phyloP scores from a whole-genome alignment of 139 green algal species.

The Ulvella scutata region DNA sequence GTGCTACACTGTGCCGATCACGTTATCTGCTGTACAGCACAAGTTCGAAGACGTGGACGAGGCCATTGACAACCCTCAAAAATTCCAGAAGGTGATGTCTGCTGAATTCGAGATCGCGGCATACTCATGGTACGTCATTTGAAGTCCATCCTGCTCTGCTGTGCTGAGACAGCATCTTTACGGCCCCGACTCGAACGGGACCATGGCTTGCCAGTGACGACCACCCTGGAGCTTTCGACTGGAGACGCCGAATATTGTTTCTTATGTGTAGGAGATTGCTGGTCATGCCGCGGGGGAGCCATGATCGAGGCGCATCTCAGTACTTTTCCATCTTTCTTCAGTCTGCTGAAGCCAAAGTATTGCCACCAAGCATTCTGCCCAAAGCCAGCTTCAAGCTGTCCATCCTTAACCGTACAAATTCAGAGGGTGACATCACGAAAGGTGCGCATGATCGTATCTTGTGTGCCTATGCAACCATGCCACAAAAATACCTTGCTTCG shows the following conservation, averaged over 20 bases:
- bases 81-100: constrained; percentile 29
- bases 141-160: no score
- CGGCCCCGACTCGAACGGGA: background rate
- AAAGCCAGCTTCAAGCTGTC: constrained; percentile 60
- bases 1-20: background rate
- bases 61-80: background rate
- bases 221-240: background rate
- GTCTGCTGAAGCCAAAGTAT: constrained; percentile 37
- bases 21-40: background rate
- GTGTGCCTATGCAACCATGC: background rate
- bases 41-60: background rate
- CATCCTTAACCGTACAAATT: constrained; percentile 51
- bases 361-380: constrained; percentile 33
- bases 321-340: constrained; percentile 57
- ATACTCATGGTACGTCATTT: constrained; percentile 45
- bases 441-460: constrained; percentile 7
- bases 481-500: background rate
- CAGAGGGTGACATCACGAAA: constrained; percentile 34
- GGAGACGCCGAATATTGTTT: background rate
- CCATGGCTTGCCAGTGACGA: background rate
- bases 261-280: constrained; percentile 54
- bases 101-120: constrained; percentile 56
- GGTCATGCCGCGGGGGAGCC: constrained; percentile 49
- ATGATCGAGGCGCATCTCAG: background rate
- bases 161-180: background rate